Evolutionary conservation across 2,329 filamentous ascomycete species (phyloP), one percentile per base, ranked within the genome.

Genomic region (Daldinia sp.): DNA sequence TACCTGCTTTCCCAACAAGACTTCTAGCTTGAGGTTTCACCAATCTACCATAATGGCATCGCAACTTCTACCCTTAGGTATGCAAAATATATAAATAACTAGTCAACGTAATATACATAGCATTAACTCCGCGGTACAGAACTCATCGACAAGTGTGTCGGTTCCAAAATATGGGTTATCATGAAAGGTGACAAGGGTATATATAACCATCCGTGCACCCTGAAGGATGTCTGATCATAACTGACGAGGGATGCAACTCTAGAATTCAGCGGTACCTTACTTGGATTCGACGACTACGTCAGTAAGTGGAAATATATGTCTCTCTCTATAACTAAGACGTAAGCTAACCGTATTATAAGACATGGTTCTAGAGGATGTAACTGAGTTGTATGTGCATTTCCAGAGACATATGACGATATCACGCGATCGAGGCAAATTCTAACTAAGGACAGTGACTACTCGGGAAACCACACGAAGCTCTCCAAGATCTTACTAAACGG

Each of bases 141-240:
- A 83, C 89, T 99, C 79, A 98, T 99, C 81, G 96, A 99, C 85
- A 98, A 98, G 83, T 99, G 96, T 80, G 94, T 99, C 73, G 96
- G 96, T 69, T 98, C 94, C 61, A 92, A 92, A 76, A 98, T 99
- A 81, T 98, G 95, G 94, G 94, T 99, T 71, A 90, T 99, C 76
- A 99, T 99, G 96, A 99, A 99, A 83, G 93, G 94, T 73, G 96
- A 98, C 79, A 98, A 98, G 86, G 96, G 96, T 97, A 82, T 39
- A 42, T 23, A 9, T 12, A 12, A 12, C 7, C 12, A 13, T 48
- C 20, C 39, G 35, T 39, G 18, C 23, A 28, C 26, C 60, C 30
- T n/a, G 15, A 30, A n/a, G 20, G 3, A 33, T 37, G 23, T 6
- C n/a, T 58, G 2, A 1, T 12, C 42, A 51, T 37, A 30, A 26